These are phyloP conservation scores for Sporobolomyces phaffii DNA, from an alignment of 768 basidiomycete species.

Conservation along the genomic window DNA sequence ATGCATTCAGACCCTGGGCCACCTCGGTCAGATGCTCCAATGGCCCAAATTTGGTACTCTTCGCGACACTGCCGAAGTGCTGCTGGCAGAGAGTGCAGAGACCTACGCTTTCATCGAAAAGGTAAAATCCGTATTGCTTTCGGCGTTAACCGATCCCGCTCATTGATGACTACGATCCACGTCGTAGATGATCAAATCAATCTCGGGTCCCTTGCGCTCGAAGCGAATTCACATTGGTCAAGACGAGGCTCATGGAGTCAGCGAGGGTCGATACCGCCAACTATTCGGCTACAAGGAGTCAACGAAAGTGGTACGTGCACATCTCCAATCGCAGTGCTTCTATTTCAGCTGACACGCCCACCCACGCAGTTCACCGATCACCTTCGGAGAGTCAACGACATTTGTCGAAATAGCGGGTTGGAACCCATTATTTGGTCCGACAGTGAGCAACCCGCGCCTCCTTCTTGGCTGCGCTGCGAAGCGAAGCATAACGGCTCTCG, in stretches of 20 bases:
- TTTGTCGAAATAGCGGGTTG: slow-evolving; percentile 23
- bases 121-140: slow-evolving; percentile 15
- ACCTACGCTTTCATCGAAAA: slow-evolving; percentile 41
- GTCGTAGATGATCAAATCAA: slow-evolving; percentile 38
- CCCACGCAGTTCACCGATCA: slow-evolving; percentile 36
- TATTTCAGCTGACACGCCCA: too few relatives aligned
- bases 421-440: slow-evolving; percentile 42
- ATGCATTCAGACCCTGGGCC: slow-evolving; percentile 41
- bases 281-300: slow-evolving; percentile 37
- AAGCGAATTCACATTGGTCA: slow-evolving; percentile 39
- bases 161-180: background rate
- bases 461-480: background rate
- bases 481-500: too few relatives aligned
- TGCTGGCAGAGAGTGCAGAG: slow-evolving; percentile 32
- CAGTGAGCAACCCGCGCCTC: slow-evolving; percentile 25
- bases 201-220: slow-evolving; percentile 27
- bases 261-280: slow-evolving; percentile 36
- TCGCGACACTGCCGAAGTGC: slow-evolving; percentile 38
- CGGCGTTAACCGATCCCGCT: background rate
- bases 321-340: background rate
- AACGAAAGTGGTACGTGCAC: slow-evolving; percentile 25
- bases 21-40: slow-evolving; percentile 42
- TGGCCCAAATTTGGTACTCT: slow-evolving; percentile 38
- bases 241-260: slow-evolving; percentile 40
- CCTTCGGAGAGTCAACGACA: slow-evolving; percentile 33